These are phyloP conservation scores for Ophiostoma himal-ulmi DNA, from an alignment of 2,329 filamentous ascomycete species.

Conservation along the genomic window DNA sequence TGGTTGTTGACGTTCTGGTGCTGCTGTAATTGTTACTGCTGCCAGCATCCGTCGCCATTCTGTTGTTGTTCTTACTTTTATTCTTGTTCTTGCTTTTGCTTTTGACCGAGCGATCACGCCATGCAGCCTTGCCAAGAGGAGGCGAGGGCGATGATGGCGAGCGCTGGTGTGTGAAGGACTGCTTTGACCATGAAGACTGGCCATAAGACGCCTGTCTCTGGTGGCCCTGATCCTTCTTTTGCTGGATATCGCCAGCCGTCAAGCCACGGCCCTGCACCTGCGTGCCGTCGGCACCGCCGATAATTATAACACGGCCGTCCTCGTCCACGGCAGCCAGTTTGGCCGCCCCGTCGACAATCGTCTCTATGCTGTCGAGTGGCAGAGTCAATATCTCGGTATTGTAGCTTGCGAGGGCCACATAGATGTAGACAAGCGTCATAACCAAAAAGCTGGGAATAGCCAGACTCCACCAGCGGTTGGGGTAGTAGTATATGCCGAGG, in stretches of 20 bases:
- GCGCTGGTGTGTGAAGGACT: constrained; percentile 21
- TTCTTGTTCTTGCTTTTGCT: constrained; percentile 31
- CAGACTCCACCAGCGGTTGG: constrained; percentile 94
- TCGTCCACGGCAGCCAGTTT: constrained; percentile 70
- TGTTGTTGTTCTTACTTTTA: not conserved
- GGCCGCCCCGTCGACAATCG: constrained; percentile 83
- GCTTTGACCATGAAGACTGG: constrained; percentile 11
- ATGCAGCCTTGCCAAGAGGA: constrained; percentile 20
- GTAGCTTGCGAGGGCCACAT: constrained; percentile 83
- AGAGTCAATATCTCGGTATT: constrained; percentile 86
- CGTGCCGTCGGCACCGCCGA: constrained; percentile 22
- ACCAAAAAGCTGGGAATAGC: constrained; percentile 88
- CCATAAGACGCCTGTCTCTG: constrained; percentile 15
- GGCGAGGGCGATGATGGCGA: constrained; percentile 26
- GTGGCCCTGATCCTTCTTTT: constrained; percentile 3
- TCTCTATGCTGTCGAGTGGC: constrained; percentile 73
- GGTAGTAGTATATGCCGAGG: constrained; percentile 93
- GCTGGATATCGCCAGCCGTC: constrained; percentile 12
- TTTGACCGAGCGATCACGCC: constrained; percentile 16
- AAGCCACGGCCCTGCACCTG: constrained; percentile 21
- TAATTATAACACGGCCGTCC: constrained; percentile 22
- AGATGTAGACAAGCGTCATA: constrained; percentile 84
- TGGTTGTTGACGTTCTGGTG: not conserved
- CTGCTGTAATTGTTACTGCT: constrained; percentile 24
- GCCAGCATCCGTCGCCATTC: not conserved